phyloP scores from a whole-genome alignment of 1,284 basidiomycete species.

The Rhizoctonia solani region DNA sequence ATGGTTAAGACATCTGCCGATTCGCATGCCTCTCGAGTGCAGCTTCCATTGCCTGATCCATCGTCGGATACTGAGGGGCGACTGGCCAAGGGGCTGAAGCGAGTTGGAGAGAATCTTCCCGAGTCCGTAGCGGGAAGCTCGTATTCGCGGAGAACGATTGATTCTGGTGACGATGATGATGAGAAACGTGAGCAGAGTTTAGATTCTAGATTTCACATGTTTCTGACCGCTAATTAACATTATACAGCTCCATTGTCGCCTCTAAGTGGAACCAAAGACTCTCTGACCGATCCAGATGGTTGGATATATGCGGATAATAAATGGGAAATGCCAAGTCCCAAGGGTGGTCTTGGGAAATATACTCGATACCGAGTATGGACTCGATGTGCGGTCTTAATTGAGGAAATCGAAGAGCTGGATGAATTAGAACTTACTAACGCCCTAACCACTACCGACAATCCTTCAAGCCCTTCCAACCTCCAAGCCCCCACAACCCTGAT shows the following conservation, averaged over 20 bases:
- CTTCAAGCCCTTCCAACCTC: background rate
- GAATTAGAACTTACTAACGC: background rate
- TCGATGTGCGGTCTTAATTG: constrained; percentile 75
- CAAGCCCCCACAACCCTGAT: background rate
- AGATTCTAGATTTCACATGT: background rate
- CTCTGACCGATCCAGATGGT: constrained; percentile 80
- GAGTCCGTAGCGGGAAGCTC: constrained; percentile 21
- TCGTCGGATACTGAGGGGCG: constrained; percentile 23
- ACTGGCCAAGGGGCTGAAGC: constrained; percentile 23
- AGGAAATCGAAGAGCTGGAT: constrained; percentile 54
- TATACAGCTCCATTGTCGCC: constrained; percentile 4
- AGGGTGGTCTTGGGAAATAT: constrained; percentile 89
- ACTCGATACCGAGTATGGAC: constrained; percentile 85
- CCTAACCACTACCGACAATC: background rate
- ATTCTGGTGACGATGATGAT: constrained; percentile 10
- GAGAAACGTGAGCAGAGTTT: background rate
- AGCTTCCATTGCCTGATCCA: constrained; percentile 14
- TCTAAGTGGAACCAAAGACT: constrained; percentile 45
- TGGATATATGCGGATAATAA: constrained; percentile 97
- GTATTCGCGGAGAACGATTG: background rate
- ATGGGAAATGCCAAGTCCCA: constrained; percentile 80
- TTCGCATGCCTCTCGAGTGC: constrained; percentile 1
- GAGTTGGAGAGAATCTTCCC: constrained; percentile 35
- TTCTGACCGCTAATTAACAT: background rate
- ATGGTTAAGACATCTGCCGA: constrained; percentile 25